phyloP scores from a whole-genome alignment of 2,329 filamentous ascomycete genomes.

The Drechslerella coelobrocha region DNA sequence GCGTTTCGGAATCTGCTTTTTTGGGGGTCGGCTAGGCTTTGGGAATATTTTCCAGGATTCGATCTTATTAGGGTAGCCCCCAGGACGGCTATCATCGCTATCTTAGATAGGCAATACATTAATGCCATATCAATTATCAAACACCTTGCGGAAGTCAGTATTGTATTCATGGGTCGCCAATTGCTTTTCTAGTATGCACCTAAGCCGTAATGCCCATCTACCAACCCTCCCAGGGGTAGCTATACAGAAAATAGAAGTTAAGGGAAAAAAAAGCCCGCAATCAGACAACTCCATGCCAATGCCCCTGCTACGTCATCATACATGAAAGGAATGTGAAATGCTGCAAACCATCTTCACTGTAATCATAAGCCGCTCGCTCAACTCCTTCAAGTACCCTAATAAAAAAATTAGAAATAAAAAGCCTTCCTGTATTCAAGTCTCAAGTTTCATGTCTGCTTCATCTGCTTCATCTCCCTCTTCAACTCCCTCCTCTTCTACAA shows the following conservation, averaged over 20 bases:
- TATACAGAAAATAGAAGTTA: background rate
- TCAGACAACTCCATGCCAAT: constrained; percentile 19
- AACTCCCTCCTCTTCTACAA: background rate
- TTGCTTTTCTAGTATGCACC: background rate
- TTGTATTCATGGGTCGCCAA: background rate
- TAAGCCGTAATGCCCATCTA: background rate
- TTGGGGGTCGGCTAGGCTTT: background rate
- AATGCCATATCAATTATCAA: constrained; percentile 1
- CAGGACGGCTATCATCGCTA: background rate
- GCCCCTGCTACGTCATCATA: constrained; percentile 6
- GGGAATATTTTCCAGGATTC: constrained; percentile 1
- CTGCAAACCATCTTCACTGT: constrained; percentile 8
- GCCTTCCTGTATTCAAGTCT: background rate
- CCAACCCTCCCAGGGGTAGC: background rate
- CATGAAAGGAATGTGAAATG: constrained; percentile 4
- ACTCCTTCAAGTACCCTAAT: background rate
- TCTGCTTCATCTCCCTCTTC: background rate
- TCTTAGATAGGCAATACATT: too few species aligned
- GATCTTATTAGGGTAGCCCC: background rate
- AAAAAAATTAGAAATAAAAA: background rate
- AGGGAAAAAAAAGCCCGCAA: background rate
- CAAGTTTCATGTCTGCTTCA: background rate
- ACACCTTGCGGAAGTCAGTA: background rate
- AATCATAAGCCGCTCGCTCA: background rate
- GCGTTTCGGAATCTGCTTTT: constrained; percentile 18